Conservation (phyloP, 306 rosid species). For the Castanospermum australe region DNA sequence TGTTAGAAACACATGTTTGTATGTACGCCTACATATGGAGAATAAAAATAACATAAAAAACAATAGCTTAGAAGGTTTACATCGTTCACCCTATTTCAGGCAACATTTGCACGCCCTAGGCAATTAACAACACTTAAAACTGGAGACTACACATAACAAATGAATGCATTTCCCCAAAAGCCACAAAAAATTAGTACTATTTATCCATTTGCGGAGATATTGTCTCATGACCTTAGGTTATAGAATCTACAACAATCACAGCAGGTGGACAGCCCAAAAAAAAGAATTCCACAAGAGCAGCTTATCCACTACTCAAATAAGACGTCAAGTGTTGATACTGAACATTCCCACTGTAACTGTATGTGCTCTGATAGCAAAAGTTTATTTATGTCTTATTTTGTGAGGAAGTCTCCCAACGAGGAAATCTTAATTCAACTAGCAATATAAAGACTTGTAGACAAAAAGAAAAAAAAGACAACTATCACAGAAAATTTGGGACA, state of each 20-base stretch:
- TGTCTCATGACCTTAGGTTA: not conserved
- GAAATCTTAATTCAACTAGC: not conserved
- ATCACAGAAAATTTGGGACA: not conserved
- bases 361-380: not conserved
- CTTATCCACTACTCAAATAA: not conserved
- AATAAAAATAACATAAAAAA: conserved; percentile 5
- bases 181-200: not conserved
- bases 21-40: not conserved
- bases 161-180: not conserved
- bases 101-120: not conserved
- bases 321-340: not conserved
- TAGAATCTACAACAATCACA: not conserved
- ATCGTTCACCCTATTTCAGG: conserved; percentile 9
- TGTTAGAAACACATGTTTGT: conserved; percentile 1
- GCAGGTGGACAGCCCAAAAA: not conserved
- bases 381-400: not conserved
- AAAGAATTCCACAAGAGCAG: not conserved
- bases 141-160: not conserved
- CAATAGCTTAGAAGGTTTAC: not conserved
- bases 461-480: not conserved
- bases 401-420: not conserved
- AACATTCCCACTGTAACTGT: not conserved
- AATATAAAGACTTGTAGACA: not conserved
- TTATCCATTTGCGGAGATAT: not conserved
- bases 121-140: not conserved